Conservation (phyloP, 768 basidiomycete genomes). For the Leccinellum rugosiceps region DNA sequence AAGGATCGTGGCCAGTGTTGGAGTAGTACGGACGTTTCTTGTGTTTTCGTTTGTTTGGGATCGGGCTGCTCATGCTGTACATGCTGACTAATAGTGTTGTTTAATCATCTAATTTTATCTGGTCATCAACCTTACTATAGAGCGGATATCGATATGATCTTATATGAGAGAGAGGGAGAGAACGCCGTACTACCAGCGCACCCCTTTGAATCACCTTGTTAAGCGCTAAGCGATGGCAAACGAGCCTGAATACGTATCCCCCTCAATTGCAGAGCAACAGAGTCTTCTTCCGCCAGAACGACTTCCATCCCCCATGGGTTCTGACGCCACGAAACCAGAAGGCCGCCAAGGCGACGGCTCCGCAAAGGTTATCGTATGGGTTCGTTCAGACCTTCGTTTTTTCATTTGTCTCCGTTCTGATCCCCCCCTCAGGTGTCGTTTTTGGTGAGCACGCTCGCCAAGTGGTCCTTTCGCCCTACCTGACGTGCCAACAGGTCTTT, state of each 20-base stretch:
- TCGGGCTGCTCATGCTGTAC: constrained; percentile 23
- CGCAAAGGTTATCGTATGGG: constrained; percentile 36
- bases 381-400: constrained; percentile 22
- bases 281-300: neutral
- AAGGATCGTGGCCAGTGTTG: constrained; percentile 43
- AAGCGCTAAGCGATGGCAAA: constrained; percentile 3
- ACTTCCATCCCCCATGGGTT: constrained; percentile 16
- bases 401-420: neutral
- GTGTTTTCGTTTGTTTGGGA: constrained; percentile 12
- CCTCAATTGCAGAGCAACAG: neutral
- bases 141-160: too few relatives aligned
- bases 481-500: constrained; percentile 35
- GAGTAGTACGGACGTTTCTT: neutral
- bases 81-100: constrained; percentile 25
- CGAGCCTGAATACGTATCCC: neutral
- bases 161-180: neutral
- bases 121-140: too few relatives aligned
- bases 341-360: constrained; percentile 36
- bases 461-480: neutral
- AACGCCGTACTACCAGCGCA: neutral
- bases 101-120: constrained; percentile 11
- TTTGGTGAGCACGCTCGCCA: constrained; percentile 11
- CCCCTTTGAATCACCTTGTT: neutral
- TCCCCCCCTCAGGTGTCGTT: constrained; percentile 13
- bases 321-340: constrained; percentile 34